Evolutionary conservation across 78 protist genomes (phyloP).

Genomic region (Chrysochromulina parva): DNA sequence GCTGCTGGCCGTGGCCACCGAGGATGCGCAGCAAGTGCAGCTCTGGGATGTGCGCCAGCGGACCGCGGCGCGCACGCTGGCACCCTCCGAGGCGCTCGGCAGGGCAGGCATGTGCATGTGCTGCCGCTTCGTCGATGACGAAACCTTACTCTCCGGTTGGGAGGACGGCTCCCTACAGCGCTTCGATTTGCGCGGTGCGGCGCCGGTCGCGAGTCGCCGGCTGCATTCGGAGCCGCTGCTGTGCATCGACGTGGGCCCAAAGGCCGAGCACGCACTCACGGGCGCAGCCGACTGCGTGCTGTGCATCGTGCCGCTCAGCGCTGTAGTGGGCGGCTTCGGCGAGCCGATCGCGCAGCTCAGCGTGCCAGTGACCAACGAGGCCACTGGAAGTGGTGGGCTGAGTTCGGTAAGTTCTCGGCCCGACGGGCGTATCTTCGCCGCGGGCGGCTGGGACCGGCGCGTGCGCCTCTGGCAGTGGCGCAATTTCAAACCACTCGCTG

Average conservation of each 20-base stretch:
- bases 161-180: not conserved
- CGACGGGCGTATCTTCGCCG: not conserved
- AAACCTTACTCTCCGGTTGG: not conserved
- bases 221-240: not conserved
- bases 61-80: not conserved
- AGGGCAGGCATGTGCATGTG: not conserved
- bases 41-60: not conserved
- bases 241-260: not conserved
- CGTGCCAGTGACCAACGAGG: not conserved
- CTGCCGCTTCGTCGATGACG: not conserved
- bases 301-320: not conserved
- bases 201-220: not conserved
- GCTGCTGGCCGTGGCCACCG: not conserved
- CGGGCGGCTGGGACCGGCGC: slow-evolving; percentile 17
- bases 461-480: not conserved
- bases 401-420: not conserved
- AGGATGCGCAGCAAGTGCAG: not conserved
- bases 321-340: no score
- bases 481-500: not conserved
- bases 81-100: not conserved
- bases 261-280: not conserved
- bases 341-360: no score
- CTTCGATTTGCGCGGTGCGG: not conserved
- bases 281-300: not conserved
- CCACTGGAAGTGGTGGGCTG: not conserved